These are phyloP conservation scores for Linnemannia exigua DNA, from an alignment of 192 early-diverging fungal species.

Conservation along the genomic window DNA sequence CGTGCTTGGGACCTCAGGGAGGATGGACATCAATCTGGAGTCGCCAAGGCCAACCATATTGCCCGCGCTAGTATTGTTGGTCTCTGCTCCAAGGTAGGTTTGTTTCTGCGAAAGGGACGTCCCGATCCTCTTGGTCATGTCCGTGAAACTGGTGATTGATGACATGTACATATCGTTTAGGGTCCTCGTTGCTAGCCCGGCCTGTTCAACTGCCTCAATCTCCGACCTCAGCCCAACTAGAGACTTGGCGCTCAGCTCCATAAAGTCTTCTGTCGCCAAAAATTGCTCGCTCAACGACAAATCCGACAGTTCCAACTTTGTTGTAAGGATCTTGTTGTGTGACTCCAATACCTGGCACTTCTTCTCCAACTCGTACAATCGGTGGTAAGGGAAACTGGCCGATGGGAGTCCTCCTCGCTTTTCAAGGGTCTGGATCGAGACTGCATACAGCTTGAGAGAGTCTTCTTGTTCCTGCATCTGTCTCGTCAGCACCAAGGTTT, in stretches of 20 bases:
- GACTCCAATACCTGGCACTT: conserved; percentile 46
- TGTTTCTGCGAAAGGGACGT: background rate
- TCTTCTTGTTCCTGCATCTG: conserved; percentile 51
- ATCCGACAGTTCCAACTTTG: conserved; percentile 36
- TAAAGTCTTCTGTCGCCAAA: conserved; percentile 47
- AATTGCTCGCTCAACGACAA: conserved; percentile 41
- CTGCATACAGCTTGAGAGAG: conserved; percentile 38
- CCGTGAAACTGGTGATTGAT: conserved; percentile 47
- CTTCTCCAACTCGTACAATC: conserved; percentile 51
- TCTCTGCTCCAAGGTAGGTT: background rate
- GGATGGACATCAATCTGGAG: conserved; percentile 38
- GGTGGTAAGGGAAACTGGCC: conserved; percentile 32
- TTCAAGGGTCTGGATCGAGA: conserved; percentile 43
- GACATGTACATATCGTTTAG: conserved; percentile 50
- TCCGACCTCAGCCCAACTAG: conserved; percentile 42
- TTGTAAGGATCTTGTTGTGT: conserved; percentile 49
- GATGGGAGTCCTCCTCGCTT: conserved; percentile 11
- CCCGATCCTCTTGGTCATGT: conserved; percentile 41
- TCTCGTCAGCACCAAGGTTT: conserved; percentile 3
- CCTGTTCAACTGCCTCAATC: conserved; percentile 40
- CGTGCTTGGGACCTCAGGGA: conserved; percentile 45
- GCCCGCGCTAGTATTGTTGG: background rate
- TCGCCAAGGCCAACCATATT: conserved; percentile 22
- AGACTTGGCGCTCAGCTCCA: conserved; percentile 44
- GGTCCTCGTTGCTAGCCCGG: conserved; percentile 28